A percentile compares a stretch with the other conserved stretches of the same genome.
Evolutionary conservation across 2,329 filamentous ascomycete species (phyloP).

Genomic region (Aureobasidium sp.): DNA sequence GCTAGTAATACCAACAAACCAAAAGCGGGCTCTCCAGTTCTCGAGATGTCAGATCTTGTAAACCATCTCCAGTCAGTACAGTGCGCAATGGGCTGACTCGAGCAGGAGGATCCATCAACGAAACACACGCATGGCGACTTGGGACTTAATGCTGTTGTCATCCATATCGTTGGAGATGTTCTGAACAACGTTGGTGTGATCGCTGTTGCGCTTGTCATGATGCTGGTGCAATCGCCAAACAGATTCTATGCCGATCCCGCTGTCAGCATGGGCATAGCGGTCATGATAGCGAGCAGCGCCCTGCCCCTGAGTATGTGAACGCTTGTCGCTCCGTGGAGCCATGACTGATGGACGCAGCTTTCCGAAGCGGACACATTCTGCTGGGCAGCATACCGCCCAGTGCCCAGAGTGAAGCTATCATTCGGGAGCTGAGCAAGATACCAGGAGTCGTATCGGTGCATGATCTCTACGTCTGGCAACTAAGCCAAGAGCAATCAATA

Average conservation of each 20-base stretch:
- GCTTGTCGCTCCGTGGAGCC: slow-evolving; percentile 28
- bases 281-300: slow-evolving; percentile 51
- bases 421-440: slow-evolving; percentile 62
- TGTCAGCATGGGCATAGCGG: slow-evolving; percentile 59
- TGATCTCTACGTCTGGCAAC: slow-evolving; percentile 66
- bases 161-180: slow-evolving; percentile 66
- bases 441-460: slow-evolving; percentile 61
- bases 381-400: slow-evolving; percentile 58
- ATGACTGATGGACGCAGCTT: slow-evolving; percentile 38
- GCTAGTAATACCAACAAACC: neutral
- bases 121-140: slow-evolving; percentile 46
- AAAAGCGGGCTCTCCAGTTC: neutral
- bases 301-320: slow-evolving; percentile 6
- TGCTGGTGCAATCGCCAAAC: slow-evolving; percentile 50
- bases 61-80: neutral
- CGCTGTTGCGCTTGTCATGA: slow-evolving; percentile 60
- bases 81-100: neutral
- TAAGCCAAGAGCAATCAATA: slow-evolving; percentile 62
- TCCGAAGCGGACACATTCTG: slow-evolving; percentile 56
- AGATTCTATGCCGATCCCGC: slow-evolving; percentile 68
- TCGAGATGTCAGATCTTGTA: neutral
- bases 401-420: slow-evolving; percentile 55
- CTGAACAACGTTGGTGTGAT: slow-evolving; percentile 73
- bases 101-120: neutral
- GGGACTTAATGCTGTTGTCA: slow-evolving; percentile 62